Evolutionary conservation across 2,329 filamentous ascomycete genomes (phyloP).

Genomic region (Aspergillus jensenii): DNA sequence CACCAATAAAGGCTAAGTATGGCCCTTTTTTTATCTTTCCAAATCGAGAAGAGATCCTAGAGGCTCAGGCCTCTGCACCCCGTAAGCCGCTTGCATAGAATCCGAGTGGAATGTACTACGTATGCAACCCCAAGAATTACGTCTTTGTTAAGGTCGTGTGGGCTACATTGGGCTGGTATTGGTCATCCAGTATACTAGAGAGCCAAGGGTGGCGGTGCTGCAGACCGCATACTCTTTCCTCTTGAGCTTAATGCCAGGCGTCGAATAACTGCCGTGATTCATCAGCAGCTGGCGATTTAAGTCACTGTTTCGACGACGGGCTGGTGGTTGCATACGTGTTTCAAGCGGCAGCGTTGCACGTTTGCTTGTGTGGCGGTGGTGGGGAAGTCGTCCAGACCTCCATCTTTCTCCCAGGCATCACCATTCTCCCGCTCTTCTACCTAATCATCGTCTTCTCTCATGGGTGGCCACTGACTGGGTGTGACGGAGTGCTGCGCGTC

Average conservation of each 20-base stretch:
- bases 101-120: not conserved
- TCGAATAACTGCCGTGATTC: not conserved
- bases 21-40: not conserved
- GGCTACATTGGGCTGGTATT: too few species aligned
- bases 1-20: not conserved
- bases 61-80: too few species aligned
- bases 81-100: not conserved
- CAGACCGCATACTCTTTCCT: not conserved
- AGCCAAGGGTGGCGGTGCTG: slow-evolving; percentile 19
- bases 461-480: not conserved
- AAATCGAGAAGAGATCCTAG: not conserved
- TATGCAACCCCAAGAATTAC: not conserved
- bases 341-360: not conserved
- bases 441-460: not conserved
- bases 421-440: not conserved
- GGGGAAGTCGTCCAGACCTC: not conserved
- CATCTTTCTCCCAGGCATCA: slow-evolving; percentile 14
- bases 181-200: not conserved
- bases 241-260: slow-evolving; percentile 7
- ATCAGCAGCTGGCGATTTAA: not conserved
- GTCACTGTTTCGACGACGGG: not conserved
- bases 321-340: slow-evolving; percentile 10
- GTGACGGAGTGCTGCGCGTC: not conserved
- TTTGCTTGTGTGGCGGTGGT: slow-evolving; percentile 5
- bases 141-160: not conserved